phyloP scores from a whole-genome alignment of 2,329 filamentous ascomycete species.

The Claviceps capensis region DNA sequence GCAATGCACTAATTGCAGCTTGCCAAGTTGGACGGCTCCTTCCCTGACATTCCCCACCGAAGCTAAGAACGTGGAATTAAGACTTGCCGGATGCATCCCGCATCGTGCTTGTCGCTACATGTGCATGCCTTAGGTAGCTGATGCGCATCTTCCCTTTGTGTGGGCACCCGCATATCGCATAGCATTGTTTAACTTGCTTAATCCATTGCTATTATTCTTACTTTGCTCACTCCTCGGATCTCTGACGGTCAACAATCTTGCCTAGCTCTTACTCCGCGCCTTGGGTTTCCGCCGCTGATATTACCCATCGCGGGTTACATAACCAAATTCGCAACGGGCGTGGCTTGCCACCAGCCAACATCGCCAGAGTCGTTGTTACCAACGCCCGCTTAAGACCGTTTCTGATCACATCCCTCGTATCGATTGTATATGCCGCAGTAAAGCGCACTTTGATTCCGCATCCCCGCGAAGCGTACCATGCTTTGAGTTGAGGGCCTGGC shows the following conservation, averaged over 20 bases:
- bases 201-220: neutral
- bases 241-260: too few species aligned
- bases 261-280: too few species aligned
- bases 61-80: too few species aligned
- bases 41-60: neutral
- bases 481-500: constrained; percentile 9
- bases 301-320: too few species aligned
- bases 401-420: neutral
- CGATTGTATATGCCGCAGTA: neutral
- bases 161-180: neutral
- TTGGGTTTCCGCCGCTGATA: too few species aligned
- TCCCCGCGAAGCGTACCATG: constrained; percentile 8
- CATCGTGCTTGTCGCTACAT: neutral
- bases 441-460: neutral
- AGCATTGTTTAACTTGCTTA: neutral
- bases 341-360: neutral
- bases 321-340: neutral
- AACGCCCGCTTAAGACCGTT: neutral
- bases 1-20: neutral
- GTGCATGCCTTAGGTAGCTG: neutral
- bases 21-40: neutral
- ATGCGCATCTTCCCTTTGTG: neutral
- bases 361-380: neutral
- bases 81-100: neutral
- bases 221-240: neutral